phyloP scores from a whole-genome alignment of 1,139 yeast genomes.

The Hyphopichia buzzinii region DNA sequence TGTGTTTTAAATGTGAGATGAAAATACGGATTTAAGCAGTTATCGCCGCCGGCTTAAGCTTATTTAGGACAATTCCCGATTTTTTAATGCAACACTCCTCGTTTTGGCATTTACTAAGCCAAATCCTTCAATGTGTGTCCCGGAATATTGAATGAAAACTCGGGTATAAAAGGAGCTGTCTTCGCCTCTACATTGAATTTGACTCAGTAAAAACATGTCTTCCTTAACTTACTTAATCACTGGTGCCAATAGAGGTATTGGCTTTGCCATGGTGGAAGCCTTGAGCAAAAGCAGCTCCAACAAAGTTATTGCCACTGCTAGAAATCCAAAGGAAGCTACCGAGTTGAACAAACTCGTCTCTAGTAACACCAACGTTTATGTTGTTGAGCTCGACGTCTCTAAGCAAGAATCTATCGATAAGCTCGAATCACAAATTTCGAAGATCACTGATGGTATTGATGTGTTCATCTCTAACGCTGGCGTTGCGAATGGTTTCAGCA shows the following conservation, averaged over 20 bases:
- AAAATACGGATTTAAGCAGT: too few relatives aligned
- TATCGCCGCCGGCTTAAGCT: too few relatives aligned
- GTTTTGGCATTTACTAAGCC: too few relatives aligned
- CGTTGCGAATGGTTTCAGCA: slow-evolving; percentile 4
- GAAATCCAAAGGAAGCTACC: slow-evolving; percentile 12
- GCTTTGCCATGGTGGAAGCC: slow-evolving; percentile 10
- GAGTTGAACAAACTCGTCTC: slow-evolving; percentile 4
- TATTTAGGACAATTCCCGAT: too few relatives aligned
- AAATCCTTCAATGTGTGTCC: too few relatives aligned
- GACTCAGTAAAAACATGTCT: too few relatives aligned
- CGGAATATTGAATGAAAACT: too few relatives aligned
- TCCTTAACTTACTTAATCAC: slow-evolving; percentile 12
- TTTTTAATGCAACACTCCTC: too few relatives aligned
- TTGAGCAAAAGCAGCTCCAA: slow-evolving; percentile 8
- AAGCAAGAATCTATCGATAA: slow-evolving; percentile 11
- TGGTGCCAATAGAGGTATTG: slow-evolving; percentile 19
- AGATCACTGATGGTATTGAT: slow-evolving; percentile 13
- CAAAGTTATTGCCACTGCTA: slow-evolving; percentile 16
- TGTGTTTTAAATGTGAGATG: too few relatives aligned
- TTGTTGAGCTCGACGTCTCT: slow-evolving; percentile 4
- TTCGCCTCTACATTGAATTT: too few relatives aligned
- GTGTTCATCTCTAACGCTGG: slow-evolving; percentile 19
- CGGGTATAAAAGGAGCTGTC: too few relatives aligned
- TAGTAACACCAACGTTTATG: neutral
- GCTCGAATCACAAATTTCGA: slow-evolving; percentile 10